Evolutionary conservation across 2,329 filamentous ascomycete genomes (phyloP).

Genomic region (Chaetomiaceae sp.): DNA sequence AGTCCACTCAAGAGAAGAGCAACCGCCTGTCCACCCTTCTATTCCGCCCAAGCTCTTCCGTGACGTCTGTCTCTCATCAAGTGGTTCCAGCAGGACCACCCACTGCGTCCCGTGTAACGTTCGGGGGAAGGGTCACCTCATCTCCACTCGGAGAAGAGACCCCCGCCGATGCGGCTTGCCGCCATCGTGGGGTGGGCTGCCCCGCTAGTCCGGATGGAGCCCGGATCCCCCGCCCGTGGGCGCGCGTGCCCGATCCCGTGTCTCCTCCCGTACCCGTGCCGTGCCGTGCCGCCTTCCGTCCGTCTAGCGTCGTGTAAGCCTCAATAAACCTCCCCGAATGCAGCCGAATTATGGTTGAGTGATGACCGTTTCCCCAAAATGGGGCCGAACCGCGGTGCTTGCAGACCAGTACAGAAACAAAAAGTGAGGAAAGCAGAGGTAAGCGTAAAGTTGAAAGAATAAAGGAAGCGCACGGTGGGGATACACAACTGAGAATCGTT

Average conservation of each 20-base stretch:
- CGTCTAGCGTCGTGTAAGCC: constrained; percentile 1
- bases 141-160: not conserved
- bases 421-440: not conserved
- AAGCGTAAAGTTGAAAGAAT: too few species aligned
- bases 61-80: not conserved
- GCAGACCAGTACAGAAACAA: not conserved
- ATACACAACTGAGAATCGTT: not conserved
- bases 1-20: too few species aligned
- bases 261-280: constrained; percentile 17
- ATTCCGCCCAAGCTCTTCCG: too few species aligned
- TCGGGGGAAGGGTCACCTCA: not conserved
- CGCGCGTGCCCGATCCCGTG: constrained; percentile 10
- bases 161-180: constrained; percentile 1
- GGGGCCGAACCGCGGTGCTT: not conserved
- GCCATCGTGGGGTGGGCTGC: not conserved
- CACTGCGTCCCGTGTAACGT: not conserved
- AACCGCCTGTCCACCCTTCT: too few species aligned
- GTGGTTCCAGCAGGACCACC: not conserved
- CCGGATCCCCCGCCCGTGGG: not conserved
- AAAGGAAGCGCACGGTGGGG: too few species aligned
- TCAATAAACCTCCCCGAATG: not conserved
- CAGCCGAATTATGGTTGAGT: constrained; percentile 1
- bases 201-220: not conserved
- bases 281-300: constrained; percentile 12
- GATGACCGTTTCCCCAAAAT: not conserved